Conservation (phyloP, 495 filamentous ascomycete genomes). For the Lasiosphaeriaceae sp. region DNA sequence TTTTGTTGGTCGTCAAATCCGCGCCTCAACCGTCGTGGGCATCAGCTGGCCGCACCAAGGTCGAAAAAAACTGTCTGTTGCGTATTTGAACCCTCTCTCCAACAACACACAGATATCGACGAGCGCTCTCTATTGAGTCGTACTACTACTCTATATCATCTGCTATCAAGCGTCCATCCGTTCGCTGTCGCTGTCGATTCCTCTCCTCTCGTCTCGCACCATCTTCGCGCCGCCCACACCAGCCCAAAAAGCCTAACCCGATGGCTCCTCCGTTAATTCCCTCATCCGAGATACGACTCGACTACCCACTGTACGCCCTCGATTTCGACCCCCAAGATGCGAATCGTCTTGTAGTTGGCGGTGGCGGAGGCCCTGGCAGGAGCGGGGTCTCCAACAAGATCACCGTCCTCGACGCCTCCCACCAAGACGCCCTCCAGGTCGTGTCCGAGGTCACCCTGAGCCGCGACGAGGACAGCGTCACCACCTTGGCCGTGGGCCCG, state of each 20-base stretch:
- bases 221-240: not conserved
- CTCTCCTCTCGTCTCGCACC: too few species aligned
- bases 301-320: conserved; percentile 84
- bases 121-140: too few species aligned
- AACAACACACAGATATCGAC: too few species aligned
- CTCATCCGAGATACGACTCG: conserved; percentile 40
- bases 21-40: not conserved
- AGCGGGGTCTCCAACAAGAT: conserved; percentile 91
- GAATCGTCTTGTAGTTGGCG: conserved; percentile 74
- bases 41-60: too few species aligned
- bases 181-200: too few species aligned
- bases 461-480: conserved; percentile 87
- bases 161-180: too few species aligned
- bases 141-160: too few species aligned
- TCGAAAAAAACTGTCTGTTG: too few species aligned
- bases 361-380: conserved; percentile 81
- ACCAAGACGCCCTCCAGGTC: conserved; percentile 54
- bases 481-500: conserved; percentile 66
- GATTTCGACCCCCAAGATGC: conserved; percentile 83
- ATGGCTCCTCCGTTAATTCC: conserved; percentile 27
- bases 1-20: not conserved
- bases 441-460: conserved; percentile 75
- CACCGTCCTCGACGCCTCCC: conserved; percentile 66
- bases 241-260: not conserved
- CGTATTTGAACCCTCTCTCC: too few species aligned